Evolutionary conservation across 2,329 filamentous ascomycete genomes (phyloP), one percentile per base, ranked within the genome.

Genomic region (Penicillium sp.): DNA sequence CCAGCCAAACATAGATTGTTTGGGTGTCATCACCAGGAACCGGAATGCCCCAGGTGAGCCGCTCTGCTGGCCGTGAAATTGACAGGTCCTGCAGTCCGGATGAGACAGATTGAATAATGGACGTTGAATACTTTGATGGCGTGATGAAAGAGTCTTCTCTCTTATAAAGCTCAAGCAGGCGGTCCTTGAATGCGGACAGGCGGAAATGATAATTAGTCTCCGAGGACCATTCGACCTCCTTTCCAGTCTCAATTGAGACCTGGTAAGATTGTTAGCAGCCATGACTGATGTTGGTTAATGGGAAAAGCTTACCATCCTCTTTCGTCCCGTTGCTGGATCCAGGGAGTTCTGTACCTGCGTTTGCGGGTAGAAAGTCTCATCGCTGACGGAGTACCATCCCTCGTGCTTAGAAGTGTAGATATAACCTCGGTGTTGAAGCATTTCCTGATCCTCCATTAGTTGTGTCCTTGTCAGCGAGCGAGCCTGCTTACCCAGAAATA

Each of bases 1-100:
- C 96, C 0, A 99, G 84, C 95, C 95, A 99, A 31, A 99, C 96
- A 69, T 99, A 99, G 56, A 99, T 93, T 3, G 93, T 98, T 75
- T 98, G 95, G 19, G 80, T 85, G 0, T 84, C 79, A 68, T 99
- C 95, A 52, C 87, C 88, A 0, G 95, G 95, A 26, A 97, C 95
- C 7, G 82, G 87, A 55, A 99, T 90, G 3, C 95, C 95, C 95
- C 95, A 99, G 24, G 80, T 84, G 42, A 98, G 76, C 48, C 95
- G 84, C 54, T 88, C 85, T 3, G 83, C 80, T 0, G 95, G 95
- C 27, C 96, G 84, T 2, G 93, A 98, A 50, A 97, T 85, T 3
- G 92, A 97, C 14, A 99, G 82, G 71, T 99, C 95, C 67, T 90
- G 85, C 1, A 99, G 82, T 7, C 91, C 88, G 52, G 87, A 82